Evolutionary conservation across 2,329 filamentous ascomycete genomes (phyloP), one percentile per base, ranked within the genome.

Genomic region (Mollisiaceae sp.): DNA sequence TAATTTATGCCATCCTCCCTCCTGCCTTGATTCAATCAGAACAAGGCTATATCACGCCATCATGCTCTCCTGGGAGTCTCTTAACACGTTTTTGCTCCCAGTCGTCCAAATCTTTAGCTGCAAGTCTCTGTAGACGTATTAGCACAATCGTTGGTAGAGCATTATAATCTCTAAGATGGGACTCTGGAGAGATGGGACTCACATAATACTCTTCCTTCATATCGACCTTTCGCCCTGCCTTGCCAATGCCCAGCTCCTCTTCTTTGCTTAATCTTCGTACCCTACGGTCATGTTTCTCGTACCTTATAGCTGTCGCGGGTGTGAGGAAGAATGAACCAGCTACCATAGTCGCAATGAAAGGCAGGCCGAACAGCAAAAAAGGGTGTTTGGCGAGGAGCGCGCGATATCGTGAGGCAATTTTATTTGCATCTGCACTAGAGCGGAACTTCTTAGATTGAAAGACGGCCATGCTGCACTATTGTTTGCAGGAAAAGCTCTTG

Each of bases 41-140:
- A 20, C 11, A 18, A 11, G 27, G 55, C 83, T 78, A 90, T 71
- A 97, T 77, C 59, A 92, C 86, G 39, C 94, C 94, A 77, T 99
- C 94, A 67, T 87, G 91, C 79, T 99, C 96, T 71, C 95, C 95
- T 22, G 92, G 89, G 67, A 97, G 84, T 76, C 95, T 85, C 81
- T 97, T 89, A 12, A 98, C 93, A 61, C 96, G 88, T 80, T 95
- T 96, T 80, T 98, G 95, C 78, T 98, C 94, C 95, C 95, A 99
- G 75, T 93, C 86, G 75, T 99, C 94, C 67, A 98, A 81, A 76
- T 98, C 95, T 78, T 96, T 97, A 38, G 92, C 91, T 72, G 92
- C 91, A 45, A 92, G 82, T 79, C 89, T 87, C 91, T 95, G 78
- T 64, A 50, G 20, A 52, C 20, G n/a, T 64, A 20, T 70, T 66